Evolutionary conservation across 805 yeast genomes (phyloP), one percentile per base, ranked within the genome.

Genomic region (Isabelozyma rhagii): DNA sequence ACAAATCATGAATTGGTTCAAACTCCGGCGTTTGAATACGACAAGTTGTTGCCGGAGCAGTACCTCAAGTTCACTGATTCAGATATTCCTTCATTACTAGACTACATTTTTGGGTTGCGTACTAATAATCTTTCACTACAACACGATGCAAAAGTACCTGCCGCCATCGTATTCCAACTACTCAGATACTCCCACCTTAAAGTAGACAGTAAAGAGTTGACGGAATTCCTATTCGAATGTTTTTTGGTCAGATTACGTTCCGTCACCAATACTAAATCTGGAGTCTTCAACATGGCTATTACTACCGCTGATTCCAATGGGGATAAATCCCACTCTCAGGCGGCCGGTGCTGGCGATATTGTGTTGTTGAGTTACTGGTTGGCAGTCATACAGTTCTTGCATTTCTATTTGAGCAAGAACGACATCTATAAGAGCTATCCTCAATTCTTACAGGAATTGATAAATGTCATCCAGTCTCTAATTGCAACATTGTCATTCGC

Each of bases 321-420:
- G 41, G 45, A 43, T 17, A 28, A 10, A 38, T n/a, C 21, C 21
- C 40, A 14, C 48, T 52, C 6, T 40, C 51, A 11, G 51, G 52
- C 54, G 5, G 63, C 62, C 4, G 75, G 72, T 5, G 67, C 75
- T 34, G 86, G 84, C 31, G 93, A 87, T 60, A 84, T 87, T 48
- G 87, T 87, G 14, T 62, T 78, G 40, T 77, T 85, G 53, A 85
- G 96, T 46, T 93, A 90, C 64, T 94, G 98, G 98, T 78, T 94
- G 38, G 84, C 96, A 4, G 85, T 87, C 25, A 63, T 87, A 43
- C 87, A 88, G 51, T 84, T 88, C 55, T 69, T 93, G 46, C 84
- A 86, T 59, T 93, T 87, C 64, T 93, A 89, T 66, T 62, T 93
- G 34, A 72, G 81, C 41, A 82, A 87, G 52, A 94, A 87, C 59